phyloP scores from a whole-genome alignment of 768 basidiomycete genomes.

The Plicaturopsis crispa region DNA sequence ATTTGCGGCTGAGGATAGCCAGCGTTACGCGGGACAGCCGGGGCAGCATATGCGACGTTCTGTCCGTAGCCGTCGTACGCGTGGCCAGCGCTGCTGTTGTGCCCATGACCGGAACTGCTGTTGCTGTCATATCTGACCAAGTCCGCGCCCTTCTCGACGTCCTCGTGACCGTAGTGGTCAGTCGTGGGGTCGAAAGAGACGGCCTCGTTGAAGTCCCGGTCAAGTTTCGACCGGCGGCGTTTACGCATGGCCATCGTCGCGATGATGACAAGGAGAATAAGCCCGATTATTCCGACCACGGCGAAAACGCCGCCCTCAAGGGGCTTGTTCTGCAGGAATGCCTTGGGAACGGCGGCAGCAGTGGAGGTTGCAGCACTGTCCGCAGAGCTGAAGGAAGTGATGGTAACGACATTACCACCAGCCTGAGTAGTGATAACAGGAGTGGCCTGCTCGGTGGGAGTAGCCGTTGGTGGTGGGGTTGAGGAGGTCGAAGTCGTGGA shows the following conservation, averaged over 20 bases:
- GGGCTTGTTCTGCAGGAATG: slow-evolving; percentile 62
- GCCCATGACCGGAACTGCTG: slow-evolving; percentile 8
- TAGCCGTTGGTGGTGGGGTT: slow-evolving; percentile 9
- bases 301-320: slow-evolving; percentile 54
- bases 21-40: neutral
- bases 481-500: slow-evolving; percentile 8
- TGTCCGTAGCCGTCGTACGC: neutral
- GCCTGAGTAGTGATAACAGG: slow-evolving; percentile 14
- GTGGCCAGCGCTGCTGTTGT: neutral
- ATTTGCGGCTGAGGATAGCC: neutral
- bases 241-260: slow-evolving; percentile 43
- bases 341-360: slow-evolving; percentile 11
- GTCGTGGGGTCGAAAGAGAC: slow-evolving; percentile 43
- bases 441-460: slow-evolving; percentile 9
- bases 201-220: slow-evolving; percentile 30
- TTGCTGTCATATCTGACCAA: slow-evolving; percentile 19
- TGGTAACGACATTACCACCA: slow-evolving; percentile 23
- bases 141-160: slow-evolving; percentile 11
- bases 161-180: slow-evolving; percentile 19
- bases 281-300: slow-evolving; percentile 38
- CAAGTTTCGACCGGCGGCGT: slow-evolving; percentile 31
- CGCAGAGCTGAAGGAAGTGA: slow-evolving; percentile 19
- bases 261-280: slow-evolving; percentile 36
- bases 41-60: neutral
- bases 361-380: slow-evolving; percentile 17